These are phyloP conservation scores for Chalara sp. DNA, from an alignment of 2,329 filamentous ascomycete genomes.

Conservation along the genomic window DNA sequence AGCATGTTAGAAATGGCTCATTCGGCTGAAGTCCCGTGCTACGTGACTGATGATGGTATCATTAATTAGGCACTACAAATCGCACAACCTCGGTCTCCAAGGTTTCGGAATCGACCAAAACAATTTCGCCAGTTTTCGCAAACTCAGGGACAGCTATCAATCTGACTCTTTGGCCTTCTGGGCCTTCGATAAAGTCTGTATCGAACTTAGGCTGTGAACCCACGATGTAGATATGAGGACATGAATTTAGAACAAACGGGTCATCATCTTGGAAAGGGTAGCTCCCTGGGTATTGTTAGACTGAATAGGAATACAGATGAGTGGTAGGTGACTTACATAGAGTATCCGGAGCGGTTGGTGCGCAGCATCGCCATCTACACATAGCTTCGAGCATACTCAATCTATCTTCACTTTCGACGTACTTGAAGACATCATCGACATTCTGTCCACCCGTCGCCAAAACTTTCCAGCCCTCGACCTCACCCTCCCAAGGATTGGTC, in stretches of 20 bases:
- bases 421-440: slow-evolving; percentile 88
- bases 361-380: slow-evolving; percentile 84
- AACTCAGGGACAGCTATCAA: slow-evolving; percentile 83
- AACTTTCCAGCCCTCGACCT: slow-evolving; percentile 83
- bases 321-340: slow-evolving; percentile 58
- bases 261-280: slow-evolving; percentile 95
- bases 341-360: slow-evolving; percentile 93
- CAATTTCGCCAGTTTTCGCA: slow-evolving; percentile 66
- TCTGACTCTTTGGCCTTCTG: slow-evolving; percentile 63
- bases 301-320: not conserved
- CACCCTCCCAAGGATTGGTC: slow-evolving; percentile 90
- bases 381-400: slow-evolving; percentile 91
- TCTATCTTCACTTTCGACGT: slow-evolving; percentile 70
- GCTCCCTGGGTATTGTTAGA: slow-evolving; percentile 53
- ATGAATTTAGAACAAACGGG: slow-evolving; percentile 77
- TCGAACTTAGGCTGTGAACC: slow-evolving; percentile 78
- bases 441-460: slow-evolving; percentile 88
- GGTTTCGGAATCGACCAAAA: slow-evolving; percentile 80
- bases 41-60: too few species aligned
- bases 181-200: slow-evolving; percentile 61
- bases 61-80: slow-evolving; percentile 11
- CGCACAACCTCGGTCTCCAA: slow-evolving; percentile 44
- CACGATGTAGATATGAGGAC: slow-evolving; percentile 86
- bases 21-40: too few species aligned
- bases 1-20: too few species aligned